These are phyloP conservation scores for Chenopodium quinoa DNA, from an alignment of 148 eudicot species.

Conservation along the genomic window DNA sequence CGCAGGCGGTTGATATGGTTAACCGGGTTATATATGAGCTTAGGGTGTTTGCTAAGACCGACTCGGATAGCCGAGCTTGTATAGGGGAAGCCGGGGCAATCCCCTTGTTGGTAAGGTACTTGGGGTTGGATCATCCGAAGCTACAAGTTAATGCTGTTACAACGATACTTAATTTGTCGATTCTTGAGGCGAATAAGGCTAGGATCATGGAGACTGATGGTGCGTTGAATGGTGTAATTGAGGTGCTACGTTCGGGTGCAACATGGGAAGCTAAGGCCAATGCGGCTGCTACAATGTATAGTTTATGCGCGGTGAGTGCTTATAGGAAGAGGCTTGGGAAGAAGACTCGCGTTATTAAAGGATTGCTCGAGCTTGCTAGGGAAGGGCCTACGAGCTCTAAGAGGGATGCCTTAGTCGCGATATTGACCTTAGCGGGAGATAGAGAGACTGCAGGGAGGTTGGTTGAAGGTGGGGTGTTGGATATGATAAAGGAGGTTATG, in stretches of 20 bases:
- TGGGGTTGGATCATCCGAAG: slow-evolving; percentile 53
- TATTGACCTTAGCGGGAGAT: slow-evolving; percentile 67
- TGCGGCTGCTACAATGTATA: slow-evolving; percentile 85
- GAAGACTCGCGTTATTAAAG: slow-evolving; percentile 68
- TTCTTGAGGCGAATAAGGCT: slow-evolving; percentile 61
- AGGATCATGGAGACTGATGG: slow-evolving; percentile 80
- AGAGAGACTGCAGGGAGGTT: slow-evolving; percentile 68
- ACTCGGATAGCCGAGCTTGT: slow-evolving; percentile 66
- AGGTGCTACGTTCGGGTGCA: slow-evolving; percentile 67
- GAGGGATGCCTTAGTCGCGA: slow-evolving; percentile 80
- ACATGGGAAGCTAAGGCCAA: slow-evolving; percentile 96
- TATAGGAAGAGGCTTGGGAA: slow-evolving; percentile 57
- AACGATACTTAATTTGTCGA: slow-evolving; percentile 74
- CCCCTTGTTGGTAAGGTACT: slow-evolving; percentile 45
- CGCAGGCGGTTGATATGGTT: slow-evolving; percentile 30
- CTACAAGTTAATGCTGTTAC: slow-evolving; percentile 81
- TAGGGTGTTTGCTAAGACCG: slow-evolving; percentile 72
- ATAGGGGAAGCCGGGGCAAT: slow-evolving; percentile 80
- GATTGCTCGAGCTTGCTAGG: slow-evolving; percentile 64
- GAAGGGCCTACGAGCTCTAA: slow-evolving; percentile 54
- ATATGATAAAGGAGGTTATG: slow-evolving; percentile 42
- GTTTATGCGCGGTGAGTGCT: slow-evolving; percentile 55
- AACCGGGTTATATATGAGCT: slow-evolving; percentile 76
- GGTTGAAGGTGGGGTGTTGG: slow-evolving; percentile 65
- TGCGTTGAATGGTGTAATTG: slow-evolving; percentile 63